Evolutionary conservation across 2,329 filamentous ascomycete genomes (phyloP).

Genomic region (Aureobasidium leucospermi): DNA sequence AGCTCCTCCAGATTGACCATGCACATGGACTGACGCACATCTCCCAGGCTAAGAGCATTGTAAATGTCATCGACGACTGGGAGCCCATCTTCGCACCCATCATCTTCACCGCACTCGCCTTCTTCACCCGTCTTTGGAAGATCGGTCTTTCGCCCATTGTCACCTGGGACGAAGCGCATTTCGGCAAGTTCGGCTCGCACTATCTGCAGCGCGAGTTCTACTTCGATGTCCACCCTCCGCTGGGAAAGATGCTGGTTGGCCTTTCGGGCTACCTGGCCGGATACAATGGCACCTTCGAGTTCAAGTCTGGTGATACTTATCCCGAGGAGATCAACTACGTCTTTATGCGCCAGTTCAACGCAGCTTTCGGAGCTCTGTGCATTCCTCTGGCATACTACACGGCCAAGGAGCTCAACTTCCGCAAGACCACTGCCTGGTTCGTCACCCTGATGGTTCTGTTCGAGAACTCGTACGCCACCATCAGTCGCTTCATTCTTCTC

Average conservation of each 20-base stretch:
- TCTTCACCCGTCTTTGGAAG: constrained; percentile 62
- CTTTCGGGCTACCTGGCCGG: constrained; percentile 92
- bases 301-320: constrained; percentile 96
- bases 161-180: constrained; percentile 74
- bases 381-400: constrained; percentile 94
- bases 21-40: neutral
- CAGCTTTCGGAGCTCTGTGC: constrained; percentile 85
- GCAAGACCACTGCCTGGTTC: constrained; percentile 83
- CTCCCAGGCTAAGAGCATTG: constrained; percentile 43
- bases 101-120: constrained; percentile 54
- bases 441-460: constrained; percentile 95
- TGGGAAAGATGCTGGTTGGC: constrained; percentile 97
- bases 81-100: constrained; percentile 58
- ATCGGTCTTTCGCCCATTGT: constrained; percentile 64
- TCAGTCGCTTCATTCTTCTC: constrained; percentile 94
- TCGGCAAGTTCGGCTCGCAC: constrained; percentile 97
- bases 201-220: constrained; percentile 99
- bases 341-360: constrained; percentile 98
- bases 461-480: constrained; percentile 98
- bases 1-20: neutral
- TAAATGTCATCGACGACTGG: constrained; percentile 56
- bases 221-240: constrained; percentile 92
- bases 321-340: constrained; percentile 92
- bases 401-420: constrained; percentile 81
- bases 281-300: constrained; percentile 98